A percentile compares a stretch with the other conserved stretches of the same genome.
Evolutionary conservation across 2,329 filamentous ascomycete genomes (phyloP).

Genomic region (Ascochyta clinopodiicola): DNA sequence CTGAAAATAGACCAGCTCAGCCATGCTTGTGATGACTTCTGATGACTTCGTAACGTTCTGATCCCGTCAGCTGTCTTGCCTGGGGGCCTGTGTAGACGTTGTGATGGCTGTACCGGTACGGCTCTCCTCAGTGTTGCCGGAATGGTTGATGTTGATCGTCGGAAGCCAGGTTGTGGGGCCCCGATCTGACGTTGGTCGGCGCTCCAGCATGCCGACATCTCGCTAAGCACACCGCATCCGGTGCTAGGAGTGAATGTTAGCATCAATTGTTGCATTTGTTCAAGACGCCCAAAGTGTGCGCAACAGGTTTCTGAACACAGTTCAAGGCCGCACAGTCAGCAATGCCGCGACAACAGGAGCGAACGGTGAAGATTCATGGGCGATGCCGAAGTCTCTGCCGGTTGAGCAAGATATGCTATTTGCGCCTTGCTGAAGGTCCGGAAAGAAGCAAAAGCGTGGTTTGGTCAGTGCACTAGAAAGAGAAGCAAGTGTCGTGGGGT

Average conservation of each 20-base stretch:
- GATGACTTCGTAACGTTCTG: neutral
- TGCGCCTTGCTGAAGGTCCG: neutral
- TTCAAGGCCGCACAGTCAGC: constrained; percentile 1
- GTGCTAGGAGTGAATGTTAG: constrained; percentile 1
- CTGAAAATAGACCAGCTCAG: constrained; percentile 14
- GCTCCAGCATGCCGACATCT: constrained; percentile 1
- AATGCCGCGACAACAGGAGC: neutral
- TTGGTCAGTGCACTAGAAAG: neutral
- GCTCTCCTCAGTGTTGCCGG: constrained; percentile 19
- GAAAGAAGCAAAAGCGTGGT: neutral
- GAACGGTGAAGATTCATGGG: neutral
- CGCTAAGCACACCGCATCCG: constrained; percentile 1
- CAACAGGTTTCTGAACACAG: constrained; percentile 6
- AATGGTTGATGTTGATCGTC: constrained; percentile 15
- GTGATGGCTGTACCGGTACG: constrained; percentile 5
- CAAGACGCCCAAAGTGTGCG: neutral
- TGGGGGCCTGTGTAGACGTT: constrained; percentile 15
- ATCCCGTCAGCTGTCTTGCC: constrained; percentile 7
- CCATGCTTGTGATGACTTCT: constrained; percentile 12
- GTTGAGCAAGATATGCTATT: neutral
- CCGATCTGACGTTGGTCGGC: constrained; percentile 13
- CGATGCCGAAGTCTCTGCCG: neutral
- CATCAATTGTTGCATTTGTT: constrained; percentile 1
- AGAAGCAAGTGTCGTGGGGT: neutral
- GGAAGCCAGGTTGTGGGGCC: constrained; percentile 6